A percentile compares a stretch with the other conserved stretches of the same genome.
Evolutionary conservation across 441 rosid species (phyloP).

Genomic region (Brassica hybrid): DNA sequence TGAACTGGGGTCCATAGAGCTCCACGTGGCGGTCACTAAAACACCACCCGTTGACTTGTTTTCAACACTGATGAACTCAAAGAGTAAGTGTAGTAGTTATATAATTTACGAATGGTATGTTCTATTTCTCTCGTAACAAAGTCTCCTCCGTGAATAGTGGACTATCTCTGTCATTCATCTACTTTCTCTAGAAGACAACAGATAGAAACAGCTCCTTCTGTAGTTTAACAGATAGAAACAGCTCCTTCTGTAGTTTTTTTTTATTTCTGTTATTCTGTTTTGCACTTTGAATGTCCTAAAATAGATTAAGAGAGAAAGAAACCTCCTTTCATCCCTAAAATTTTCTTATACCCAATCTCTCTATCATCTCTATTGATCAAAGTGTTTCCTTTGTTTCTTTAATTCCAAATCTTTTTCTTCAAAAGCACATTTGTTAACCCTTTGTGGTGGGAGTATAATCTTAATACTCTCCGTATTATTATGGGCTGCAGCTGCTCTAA

Average conservation of each 20-base stretch:
- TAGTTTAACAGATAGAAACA: conserved; percentile 24
- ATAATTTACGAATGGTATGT: background rate
- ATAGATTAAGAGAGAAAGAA: conserved; percentile 17
- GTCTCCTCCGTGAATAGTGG: conserved; percentile 19
- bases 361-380: conserved; percentile 14
- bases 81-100: background rate
- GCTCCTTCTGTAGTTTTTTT: background rate
- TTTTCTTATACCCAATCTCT: conserved; percentile 40
- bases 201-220: conserved; percentile 19
- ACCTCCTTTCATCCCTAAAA: conserved; percentile 19
- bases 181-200: background rate
- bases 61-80: background rate
- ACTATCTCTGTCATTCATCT: background rate
- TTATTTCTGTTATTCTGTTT: conserved; percentile 28
- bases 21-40: conserved; percentile 34
- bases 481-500: conserved; percentile 96
- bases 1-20: background rate
- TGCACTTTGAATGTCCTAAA: conserved; percentile 19
- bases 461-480: background rate
- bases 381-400: conserved; percentile 19
- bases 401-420: background rate
- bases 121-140: background rate
- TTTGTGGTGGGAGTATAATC: background rate
- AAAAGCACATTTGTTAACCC: background rate
- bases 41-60: background rate